Evolutionary conservation across 163 green algal species (phyloP).

Genomic region (Prototheca stagnorum): DNA sequence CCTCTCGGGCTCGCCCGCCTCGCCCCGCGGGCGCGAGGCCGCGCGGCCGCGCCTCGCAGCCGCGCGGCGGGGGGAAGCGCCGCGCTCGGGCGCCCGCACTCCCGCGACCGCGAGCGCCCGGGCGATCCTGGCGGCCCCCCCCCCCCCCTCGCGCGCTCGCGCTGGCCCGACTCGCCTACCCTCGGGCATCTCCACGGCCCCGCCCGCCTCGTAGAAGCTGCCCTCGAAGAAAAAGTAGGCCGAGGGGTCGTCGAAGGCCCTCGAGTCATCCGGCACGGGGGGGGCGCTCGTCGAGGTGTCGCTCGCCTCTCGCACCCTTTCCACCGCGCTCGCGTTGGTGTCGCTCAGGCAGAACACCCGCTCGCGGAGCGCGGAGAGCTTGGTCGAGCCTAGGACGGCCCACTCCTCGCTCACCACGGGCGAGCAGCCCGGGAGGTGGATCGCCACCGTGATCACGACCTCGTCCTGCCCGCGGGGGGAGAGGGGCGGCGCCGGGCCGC

Average conservation of each 20-base stretch:
- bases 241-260: neutral
- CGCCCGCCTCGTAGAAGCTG: constrained; percentile 27
- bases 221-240: constrained; percentile 25
- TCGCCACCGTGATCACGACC: neutral
- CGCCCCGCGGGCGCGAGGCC: neutral
- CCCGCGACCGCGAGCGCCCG: neutral
- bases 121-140: neutral
- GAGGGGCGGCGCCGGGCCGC: too few relatives aligned
- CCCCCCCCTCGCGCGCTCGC: constrained; percentile 7
- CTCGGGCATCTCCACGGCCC: constrained; percentile 16
- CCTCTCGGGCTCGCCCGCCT: too few relatives aligned
- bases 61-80: neutral
- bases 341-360: constrained; percentile 24
- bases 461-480: neutral
- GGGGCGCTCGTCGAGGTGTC: neutral
- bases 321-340: constrained; percentile 13
- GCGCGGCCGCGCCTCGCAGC: neutral
- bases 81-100: neutral
- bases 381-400: neutral
- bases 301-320: constrained; percentile 4
- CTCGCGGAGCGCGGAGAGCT: constrained; percentile 21
- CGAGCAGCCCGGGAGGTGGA: neutral
- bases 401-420: constrained; percentile 1
- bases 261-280: neutral
- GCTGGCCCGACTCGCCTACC: too few relatives aligned